Conservation (phyloP, 768 basidiomycete genomes). For the Boletus eberwhitei region DNA sequence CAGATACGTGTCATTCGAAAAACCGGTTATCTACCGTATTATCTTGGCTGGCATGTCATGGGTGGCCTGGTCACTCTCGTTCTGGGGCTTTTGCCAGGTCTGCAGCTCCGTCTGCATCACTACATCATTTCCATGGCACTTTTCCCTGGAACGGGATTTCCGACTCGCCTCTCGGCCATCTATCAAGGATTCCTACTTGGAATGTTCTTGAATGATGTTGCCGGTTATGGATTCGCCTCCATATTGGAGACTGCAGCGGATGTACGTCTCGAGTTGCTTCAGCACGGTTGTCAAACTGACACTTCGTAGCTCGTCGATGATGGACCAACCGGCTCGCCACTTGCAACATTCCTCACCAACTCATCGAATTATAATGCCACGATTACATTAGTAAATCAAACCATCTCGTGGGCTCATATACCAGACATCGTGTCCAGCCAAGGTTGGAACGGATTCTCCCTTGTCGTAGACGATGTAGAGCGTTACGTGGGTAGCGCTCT, state of each 20-base stretch:
- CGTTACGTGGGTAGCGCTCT: conserved; percentile 66
- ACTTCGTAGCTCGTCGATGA: conserved; percentile 64
- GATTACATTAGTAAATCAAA: conserved; percentile 52
- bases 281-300: background rate
- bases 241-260: conserved; percentile 73
- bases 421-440: conserved; percentile 29
- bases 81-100: conserved; percentile 63
- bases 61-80: conserved; percentile 67
- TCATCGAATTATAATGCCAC: conserved; percentile 61
- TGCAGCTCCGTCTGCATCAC: conserved; percentile 75
- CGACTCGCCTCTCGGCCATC: conserved; percentile 74
- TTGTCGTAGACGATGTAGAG: conserved; percentile 86
- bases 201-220: conserved; percentile 76
- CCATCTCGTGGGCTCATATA: conserved; percentile 53
- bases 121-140: conserved; percentile 75
- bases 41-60: conserved; percentile 67
- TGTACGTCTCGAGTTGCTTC: conserved; percentile 38
- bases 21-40: conserved; percentile 79
- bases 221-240: conserved; percentile 75
- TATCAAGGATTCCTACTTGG: conserved; percentile 82
- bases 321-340: conserved; percentile 61
- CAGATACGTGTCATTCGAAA: conserved; percentile 81
- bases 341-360: conserved; percentile 74
- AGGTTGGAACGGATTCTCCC: conserved; percentile 72
- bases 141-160: conserved; percentile 76